phyloP scores from a whole-genome alignment of 345 rosid genomes.

The Raphanus raphanistrum region DNA sequence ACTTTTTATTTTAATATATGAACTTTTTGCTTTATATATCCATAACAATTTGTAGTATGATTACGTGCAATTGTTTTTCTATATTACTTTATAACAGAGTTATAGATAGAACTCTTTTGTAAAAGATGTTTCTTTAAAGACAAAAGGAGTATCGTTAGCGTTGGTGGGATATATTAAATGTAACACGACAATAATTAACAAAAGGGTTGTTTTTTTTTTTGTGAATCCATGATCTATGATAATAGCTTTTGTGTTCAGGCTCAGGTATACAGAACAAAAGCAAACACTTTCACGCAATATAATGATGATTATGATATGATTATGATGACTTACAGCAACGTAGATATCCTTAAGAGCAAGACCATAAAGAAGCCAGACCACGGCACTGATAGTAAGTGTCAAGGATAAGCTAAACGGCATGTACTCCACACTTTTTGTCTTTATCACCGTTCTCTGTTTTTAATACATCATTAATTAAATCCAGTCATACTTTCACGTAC shows the following conservation, averaged over 20 bases:
- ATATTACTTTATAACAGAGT: background rate
- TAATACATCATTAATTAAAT: background rate
- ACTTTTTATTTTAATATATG: conserved; percentile 12
- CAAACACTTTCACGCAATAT: background rate
- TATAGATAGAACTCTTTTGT: conserved; percentile 26
- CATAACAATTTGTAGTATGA: background rate
- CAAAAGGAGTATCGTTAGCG: conserved; percentile 9
- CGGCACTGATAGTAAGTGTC: conserved; percentile 55
- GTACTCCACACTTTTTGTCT: conserved; percentile 68
- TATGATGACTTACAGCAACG: conserved; percentile 46
- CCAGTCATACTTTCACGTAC: background rate
- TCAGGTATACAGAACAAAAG: conserved; percentile 37
- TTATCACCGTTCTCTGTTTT: conserved; percentile 47
- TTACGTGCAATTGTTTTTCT: conserved; percentile 19
- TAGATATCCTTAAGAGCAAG: conserved; percentile 48
- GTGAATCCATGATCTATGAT: conserved; percentile 30
- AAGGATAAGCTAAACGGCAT: conserved; percentile 63
- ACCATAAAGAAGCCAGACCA: conserved; percentile 60
- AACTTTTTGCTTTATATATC: conserved; percentile 24
- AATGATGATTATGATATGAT: conserved; percentile 7
- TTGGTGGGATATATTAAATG: conserved; percentile 19
- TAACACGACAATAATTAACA: conserved; percentile 34
- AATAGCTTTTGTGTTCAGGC: background rate
- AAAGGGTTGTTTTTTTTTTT: conserved; percentile 27
- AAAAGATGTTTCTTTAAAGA: conserved; percentile 19